Percentiles rank a stretch among this genome's conserved stretches.
Evolutionary conservation across 805 yeast species (phyloP).

Genomic region (Schwanniomyces sp.): DNA sequence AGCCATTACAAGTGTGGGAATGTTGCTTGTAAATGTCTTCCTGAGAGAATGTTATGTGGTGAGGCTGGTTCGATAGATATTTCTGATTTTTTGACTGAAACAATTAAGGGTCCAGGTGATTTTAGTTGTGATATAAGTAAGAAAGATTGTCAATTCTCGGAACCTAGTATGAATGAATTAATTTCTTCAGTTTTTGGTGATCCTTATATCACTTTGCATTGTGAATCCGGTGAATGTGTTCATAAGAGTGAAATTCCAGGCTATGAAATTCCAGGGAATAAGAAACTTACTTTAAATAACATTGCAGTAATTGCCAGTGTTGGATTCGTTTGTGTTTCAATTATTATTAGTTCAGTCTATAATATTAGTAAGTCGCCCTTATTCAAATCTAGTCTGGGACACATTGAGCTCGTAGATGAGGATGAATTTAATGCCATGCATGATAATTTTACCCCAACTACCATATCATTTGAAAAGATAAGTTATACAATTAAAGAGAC

Average conservation of each 20-base stretch:
- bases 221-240: slow-evolving; percentile 87
- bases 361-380: slow-evolving; percentile 62
- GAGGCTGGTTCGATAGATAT: slow-evolving; percentile 92
- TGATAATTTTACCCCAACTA: slow-evolving; percentile 61
- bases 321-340: slow-evolving; percentile 41
- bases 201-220: slow-evolving; percentile 75
- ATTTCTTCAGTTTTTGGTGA: slow-evolving; percentile 95
- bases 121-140: slow-evolving; percentile 72
- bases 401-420: slow-evolving; percentile 6
- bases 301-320: slow-evolving; percentile 47
- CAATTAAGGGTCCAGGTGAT: slow-evolving; percentile 91
- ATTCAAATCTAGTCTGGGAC: slow-evolving; percentile 32
- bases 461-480: slow-evolving; percentile 73
- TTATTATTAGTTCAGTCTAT: slow-evolving; percentile 42
- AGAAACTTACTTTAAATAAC: slow-evolving; percentile 44
- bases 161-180: slow-evolving; percentile 94
- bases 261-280: slow-evolving; percentile 63
- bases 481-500: slow-evolving; percentile 55
- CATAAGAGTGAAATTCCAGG: slow-evolving; percentile 95
- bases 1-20: slow-evolving; percentile 77
- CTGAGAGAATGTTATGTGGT: slow-evolving; percentile 93
- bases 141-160: slow-evolving; percentile 75
- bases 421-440: slow-evolving; percentile 44
- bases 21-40: slow-evolving; percentile 85
- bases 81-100: slow-evolving; percentile 85